Base-by-base conservation (phyloP, 345 rosid species). In the Nasturtium officinale region DNA sequence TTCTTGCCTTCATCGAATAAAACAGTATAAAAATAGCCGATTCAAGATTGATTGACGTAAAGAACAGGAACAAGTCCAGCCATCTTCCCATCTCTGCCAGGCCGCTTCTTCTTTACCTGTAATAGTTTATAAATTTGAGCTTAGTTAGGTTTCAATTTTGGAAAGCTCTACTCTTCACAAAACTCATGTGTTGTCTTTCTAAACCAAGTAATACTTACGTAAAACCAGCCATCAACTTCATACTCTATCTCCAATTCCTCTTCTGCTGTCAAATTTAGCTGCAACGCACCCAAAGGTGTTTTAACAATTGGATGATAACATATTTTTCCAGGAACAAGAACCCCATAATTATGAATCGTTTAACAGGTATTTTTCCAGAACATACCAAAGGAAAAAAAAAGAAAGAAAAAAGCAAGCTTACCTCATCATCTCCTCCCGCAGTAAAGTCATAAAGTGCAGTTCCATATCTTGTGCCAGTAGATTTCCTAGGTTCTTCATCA, bases 371-470 rank as follows among this genome's bases (percentile, higher is more conserved):
- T 71, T 35, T 23, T 37, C 46, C 30, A 7, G 46, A 16, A 20
- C 37, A 35, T 25, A 26, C 11, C 43, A 37, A 76, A 43, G 52
- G 59, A 13, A 20, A 17, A 47, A 10, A 37, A 20, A 17, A 47
- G 6, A 37, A 35, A 3, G 2, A 55, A 5, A 38, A 29, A 20
- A 50, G 3, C 9, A 53, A 42, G 65, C 51, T 65, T 78, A 95
- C 99, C 88, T 95, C 99, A 72, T 95, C 99, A 76, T 95, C 99
- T 84, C 99, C 99, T 62, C 99, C 99, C 10, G 98, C 98, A 21
- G 87, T 90, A 81, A 95, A 95, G 82, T 95, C 99, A 83, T 95
- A 95, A 35, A 95, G 81, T 63, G 99, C 99, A 12, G 83, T 80
- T 62, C 98, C 99, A 68, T 30, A 55, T 82, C 90, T 96, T 50